phyloP scores from a whole-genome alignment of 2,329 filamentous ascomycete genomes.

The Boeremia lycopersici region DNA sequence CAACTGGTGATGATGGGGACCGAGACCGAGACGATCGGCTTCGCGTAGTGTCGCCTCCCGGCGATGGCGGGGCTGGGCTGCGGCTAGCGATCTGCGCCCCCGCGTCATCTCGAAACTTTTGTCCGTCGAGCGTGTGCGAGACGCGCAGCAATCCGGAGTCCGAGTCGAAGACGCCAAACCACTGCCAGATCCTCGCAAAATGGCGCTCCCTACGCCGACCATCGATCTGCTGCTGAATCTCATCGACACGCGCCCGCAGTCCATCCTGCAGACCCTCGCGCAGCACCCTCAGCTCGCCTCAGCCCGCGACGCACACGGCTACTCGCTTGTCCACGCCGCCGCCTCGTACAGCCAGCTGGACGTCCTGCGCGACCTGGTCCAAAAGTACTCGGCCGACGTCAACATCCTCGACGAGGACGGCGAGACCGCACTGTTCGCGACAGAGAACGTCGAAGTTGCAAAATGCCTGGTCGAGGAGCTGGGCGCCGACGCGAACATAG shows the following conservation, averaged over 20 bases:
- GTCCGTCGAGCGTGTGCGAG: not conserved
- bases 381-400: conserved; percentile 76
- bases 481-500: conserved; percentile 67
- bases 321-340: conserved; percentile 91
- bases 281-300: conserved; percentile 77
- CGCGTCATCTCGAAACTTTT: conserved; percentile 22
- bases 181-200: conserved; percentile 6
- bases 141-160: not conserved
- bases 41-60: conserved; percentile 1
- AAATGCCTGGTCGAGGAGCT: conserved; percentile 82
- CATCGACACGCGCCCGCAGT: conserved; percentile 79
- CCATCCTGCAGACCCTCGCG: conserved; percentile 75
- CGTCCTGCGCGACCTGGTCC: conserved; percentile 76
- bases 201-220: conserved; percentile 44
- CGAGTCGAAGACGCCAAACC: conserved; percentile 7
- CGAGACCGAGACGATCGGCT: conserved; percentile 6
- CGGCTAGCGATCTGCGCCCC: conserved; percentile 11
- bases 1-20: not conserved
- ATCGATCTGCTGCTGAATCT: conserved; percentile 58
- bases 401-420: conserved; percentile 88
- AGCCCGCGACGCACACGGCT: conserved; percentile 86
- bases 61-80: conserved; percentile 6
- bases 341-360: conserved; percentile 88
- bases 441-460: conserved; percentile 80
- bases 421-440: conserved; percentile 94